Base-by-base conservation (phyloP, 169 alveolate species). In the Babesia divergens region DNA sequence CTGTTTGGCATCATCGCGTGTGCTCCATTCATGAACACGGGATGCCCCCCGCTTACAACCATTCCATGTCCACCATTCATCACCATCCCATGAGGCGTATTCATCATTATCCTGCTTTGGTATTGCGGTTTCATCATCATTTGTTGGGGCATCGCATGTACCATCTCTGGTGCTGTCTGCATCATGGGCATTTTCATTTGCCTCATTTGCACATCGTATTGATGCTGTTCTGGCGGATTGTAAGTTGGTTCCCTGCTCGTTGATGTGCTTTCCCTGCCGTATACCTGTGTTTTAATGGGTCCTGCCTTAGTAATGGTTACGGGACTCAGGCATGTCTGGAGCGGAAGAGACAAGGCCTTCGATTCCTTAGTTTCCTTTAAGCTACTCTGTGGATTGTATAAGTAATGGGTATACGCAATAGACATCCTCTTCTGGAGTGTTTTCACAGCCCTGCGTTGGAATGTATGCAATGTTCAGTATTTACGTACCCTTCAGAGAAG, bases 391-490 rank as follows among this genome's bases (percentile, higher is more conserved):
- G 87, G 87, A 43, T 34, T 22, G 56, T 49, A 47, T 38, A 55
- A 34, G 51, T 79, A 79, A 26, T 79, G 87, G 52, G 83, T 69
- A 35, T 79, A 79, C 16, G 87, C 87, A 50, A 22, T 38, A 26
- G 74, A 59, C 29, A 76, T 34, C 32, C 68, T 58, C 40, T 11
- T 26, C 54, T 24, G 26, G 20, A 56, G 79, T 44, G 24, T 58
- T 20, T 22, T 58, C 22, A 79, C 79, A 40, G 68, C 71, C 42
- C 85, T 76, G 64, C 42, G 44, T 5, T 9, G 6, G 4, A 5
- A 72, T 72, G 6, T n/a, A 1, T 6, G 2, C 3, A 3, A 5
- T 13, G 20, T 9, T 4, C 0, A 18, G 53, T 0, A 29, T 1
- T 52, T 56, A 43, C 65, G 18, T 67, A 76, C 87, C 58, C 31